Conservation (phyloP, 257 asterid species). For the Fraxinus americana region DNA sequence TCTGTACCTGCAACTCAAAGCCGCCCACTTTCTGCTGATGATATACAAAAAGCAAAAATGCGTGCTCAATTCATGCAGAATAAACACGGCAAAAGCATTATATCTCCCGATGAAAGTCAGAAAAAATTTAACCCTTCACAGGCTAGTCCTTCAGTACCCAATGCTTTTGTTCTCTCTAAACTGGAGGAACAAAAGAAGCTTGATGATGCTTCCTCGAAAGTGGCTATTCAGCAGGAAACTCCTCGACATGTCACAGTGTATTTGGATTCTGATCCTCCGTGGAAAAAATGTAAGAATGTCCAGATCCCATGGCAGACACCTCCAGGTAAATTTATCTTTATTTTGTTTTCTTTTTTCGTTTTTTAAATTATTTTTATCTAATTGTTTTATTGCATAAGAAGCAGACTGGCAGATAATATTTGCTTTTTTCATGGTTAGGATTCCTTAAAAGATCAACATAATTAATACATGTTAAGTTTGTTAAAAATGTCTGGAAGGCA, state of each 20-base stretch:
- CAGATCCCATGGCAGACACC: conserved; percentile 82
- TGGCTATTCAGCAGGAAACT: conserved; percentile 41
- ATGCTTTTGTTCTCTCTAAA: conserved; percentile 30
- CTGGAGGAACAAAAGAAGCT: conserved; percentile 40
- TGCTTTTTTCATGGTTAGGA: conserved; percentile 10
- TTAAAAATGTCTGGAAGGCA: conserved; percentile 17
- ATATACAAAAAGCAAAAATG: conserved; percentile 96
- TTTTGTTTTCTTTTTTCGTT: conserved; percentile 14
- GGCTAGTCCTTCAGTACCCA: conserved; percentile 43
- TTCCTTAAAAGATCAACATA: conserved; percentile 16
- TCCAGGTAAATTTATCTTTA: conserved; percentile 61
- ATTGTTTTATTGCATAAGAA: conserved; percentile 2
- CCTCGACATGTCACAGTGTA: conserved; percentile 25
- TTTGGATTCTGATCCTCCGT: conserved; percentile 62
- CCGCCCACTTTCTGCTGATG: conserved; percentile 99
- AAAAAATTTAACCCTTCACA: conserved; percentile 41
- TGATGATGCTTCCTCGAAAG: conserved; percentile 31
- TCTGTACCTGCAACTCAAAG: conserved; percentile 61
- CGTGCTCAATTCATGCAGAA: conserved; percentile 87
- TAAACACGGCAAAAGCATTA: conserved; percentile 61
- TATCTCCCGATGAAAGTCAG: conserved; percentile 50
- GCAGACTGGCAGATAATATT: conserved; percentile 5
- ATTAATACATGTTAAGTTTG: conserved; percentile 21
- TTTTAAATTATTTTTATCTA: not conserved
- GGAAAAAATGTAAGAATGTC: conserved; percentile 63